Base-by-base conservation (phyloP, 495 filamentous ascomycete genomes). In the Hypoxylon lienhwacheense region DNA sequence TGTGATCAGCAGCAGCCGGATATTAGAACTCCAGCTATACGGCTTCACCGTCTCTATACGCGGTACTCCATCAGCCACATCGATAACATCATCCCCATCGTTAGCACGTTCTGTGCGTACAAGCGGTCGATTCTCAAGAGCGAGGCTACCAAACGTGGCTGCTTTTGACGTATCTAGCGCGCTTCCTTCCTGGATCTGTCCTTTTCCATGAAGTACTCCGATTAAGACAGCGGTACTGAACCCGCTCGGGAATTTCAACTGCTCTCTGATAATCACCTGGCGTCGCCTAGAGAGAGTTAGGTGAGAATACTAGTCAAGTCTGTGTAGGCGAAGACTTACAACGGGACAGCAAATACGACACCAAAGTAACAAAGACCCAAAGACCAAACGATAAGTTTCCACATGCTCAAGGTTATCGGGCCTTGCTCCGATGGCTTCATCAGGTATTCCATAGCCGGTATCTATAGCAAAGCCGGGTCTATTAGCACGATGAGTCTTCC, bases 191-290 rank as follows among this genome's bases (percentile, higher is more conserved):
- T 67, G 65, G 5, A 31, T 49, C 5, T 49, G 45, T 26, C 59
- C 61, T 48, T 77, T 74, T 11, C 89, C 88, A 73, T 96, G 91
- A 35, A 95, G 72, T 3, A 97, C 90, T 11, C 83, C 77, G 53
- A 97, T 95, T 79, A 97, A 86, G 41, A 97, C 77, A 0, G 93
- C 93, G 10, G 93, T 97, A 45, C 93, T 95, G 15, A 95, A 97
- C 2, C 93, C 93, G 57, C 85, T 91, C 0, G 93, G 93, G 64
- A 99, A 99, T 55, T 86, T 91, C 42, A 99, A 69, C 66, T 90
- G 87, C 73, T 99, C 93, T 54, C 86, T 70, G 17, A 97, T 87
- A 39, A 99, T 90, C 14, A 97, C 91, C 73, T 97, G 89, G 53
- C 83, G 86, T 44, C 91, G 71, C 41, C 72, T 71, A 14, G 12